Evolutionary conservation across 306 rosid genomes (phyloP), one percentile per base, ranked within the genome.

Genomic region (Cicer pinnatifidum): DNA sequence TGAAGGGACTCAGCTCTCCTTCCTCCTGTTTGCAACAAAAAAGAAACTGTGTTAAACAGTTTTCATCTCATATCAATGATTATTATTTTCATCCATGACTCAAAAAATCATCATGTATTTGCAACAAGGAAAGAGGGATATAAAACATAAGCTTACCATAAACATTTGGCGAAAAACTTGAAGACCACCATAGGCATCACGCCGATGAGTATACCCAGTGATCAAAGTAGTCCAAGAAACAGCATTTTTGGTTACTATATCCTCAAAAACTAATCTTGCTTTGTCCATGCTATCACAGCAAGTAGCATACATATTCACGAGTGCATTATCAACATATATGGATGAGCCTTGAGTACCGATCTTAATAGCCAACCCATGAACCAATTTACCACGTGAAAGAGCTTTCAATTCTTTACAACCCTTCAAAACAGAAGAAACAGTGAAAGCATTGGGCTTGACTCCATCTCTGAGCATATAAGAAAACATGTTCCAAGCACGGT

Each of bases 211-310:
- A 52, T 80, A 89, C 20, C 91, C 96, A 69, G 92, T 77, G 79
- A 89, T 91, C 86, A 89, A 83, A 76, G 92, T 84, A 75, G 97
- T 87, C 92, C 96, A 86, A 1, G 85, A 71, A 47, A 86, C 96
- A 68, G 63, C 84, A 89, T 80, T 89, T 69, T 91, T 91, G 0
- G 20, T 65, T 12, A 15, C 33, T 3, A 86, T 82, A 60, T 83
- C 78, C 19, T 77, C 82, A 72, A 92, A 92, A 46, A 92, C 81
- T 68, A 59, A 41, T 46, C 81, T 82, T 9, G 93, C 88, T 11
- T 81, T 69, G 16, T 77, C 84, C 89, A 91, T 89, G 69, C 61
- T 81, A 77, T 75, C 72, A 53, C 91, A 81, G 19, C 85, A 89
- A 77, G 88, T 70, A 67, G 90, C 93, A 77, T 89, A 91, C 88